Evolutionary conservation across 371 early-diverging fungal species (phyloP).

Genomic region (Saksenaea oblongispora): DNA sequence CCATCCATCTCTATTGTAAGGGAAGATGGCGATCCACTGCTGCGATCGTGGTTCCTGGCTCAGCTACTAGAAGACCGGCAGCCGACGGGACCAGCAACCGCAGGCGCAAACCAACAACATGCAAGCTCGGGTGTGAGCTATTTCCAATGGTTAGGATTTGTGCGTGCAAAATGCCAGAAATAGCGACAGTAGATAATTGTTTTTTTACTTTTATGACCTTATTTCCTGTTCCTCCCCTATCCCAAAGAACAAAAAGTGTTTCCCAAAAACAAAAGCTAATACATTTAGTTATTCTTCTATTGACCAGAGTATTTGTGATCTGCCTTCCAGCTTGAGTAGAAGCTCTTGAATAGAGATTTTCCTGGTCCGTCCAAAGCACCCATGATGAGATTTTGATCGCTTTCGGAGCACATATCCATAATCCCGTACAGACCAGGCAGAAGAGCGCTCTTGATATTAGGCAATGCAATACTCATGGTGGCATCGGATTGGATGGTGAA

Average conservation of each 20-base stretch:
- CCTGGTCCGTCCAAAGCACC: conserved; percentile 61
- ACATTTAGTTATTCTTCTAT: conserved; percentile 24
- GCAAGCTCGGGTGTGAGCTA: conserved; percentile 75
- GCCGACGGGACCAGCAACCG: conserved; percentile 36
- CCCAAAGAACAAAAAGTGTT: background rate
- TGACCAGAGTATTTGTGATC: conserved; percentile 67
- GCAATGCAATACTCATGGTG: conserved; percentile 52
- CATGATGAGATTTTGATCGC: conserved; percentile 70
- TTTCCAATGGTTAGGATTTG: conserved; percentile 68
- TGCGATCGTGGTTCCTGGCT: conserved; percentile 63
- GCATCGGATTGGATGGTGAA: conserved; percentile 65
- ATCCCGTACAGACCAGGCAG: conserved; percentile 67
- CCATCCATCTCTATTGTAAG: conserved; percentile 59
- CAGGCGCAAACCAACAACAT: conserved; percentile 42
- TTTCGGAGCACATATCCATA: conserved; percentile 69
- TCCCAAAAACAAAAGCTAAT: background rate
- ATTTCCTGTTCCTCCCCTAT: background rate
- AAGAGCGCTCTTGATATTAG: conserved; percentile 54
- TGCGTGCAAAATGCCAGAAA: conserved; percentile 34
- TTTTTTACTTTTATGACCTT: conserved; percentile 3
- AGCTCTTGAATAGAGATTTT: conserved; percentile 55
- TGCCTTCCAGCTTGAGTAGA: conserved; percentile 59
- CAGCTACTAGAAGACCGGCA: conserved; percentile 68
- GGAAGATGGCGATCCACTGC: conserved; percentile 72
- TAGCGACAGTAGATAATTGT: conserved; percentile 12